phyloP scores from a whole-genome alignment of 768 basidiomycete species.

The Tephrocybe sp. region DNA sequence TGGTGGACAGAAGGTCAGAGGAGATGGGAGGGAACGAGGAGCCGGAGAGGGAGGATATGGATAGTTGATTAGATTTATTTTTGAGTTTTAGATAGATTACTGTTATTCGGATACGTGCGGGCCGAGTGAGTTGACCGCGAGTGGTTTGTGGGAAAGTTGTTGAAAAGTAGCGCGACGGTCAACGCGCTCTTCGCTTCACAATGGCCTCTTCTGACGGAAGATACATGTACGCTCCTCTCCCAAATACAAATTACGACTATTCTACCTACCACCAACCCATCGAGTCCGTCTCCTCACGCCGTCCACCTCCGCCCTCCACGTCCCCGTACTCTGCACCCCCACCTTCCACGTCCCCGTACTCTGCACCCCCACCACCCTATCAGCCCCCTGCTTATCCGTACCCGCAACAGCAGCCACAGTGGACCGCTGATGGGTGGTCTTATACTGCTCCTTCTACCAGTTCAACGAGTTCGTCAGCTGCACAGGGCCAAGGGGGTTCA shows the following conservation, averaged over 20 bases:
- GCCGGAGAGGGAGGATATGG: slow-evolving; percentile 6
- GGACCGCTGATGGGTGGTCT: slow-evolving; percentile 41
- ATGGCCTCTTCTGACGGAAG: slow-evolving; percentile 56
- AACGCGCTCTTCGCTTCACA: neutral
- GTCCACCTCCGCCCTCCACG: neutral
- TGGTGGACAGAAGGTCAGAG: neutral
- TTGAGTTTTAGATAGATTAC: neutral
- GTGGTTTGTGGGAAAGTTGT: too few species aligned
- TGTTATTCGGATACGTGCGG: too few species aligned
- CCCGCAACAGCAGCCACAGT: slow-evolving; percentile 27
- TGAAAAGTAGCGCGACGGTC: too few species aligned
- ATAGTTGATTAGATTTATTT: neutral
- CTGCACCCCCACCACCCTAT: neutral
- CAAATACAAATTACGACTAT: slow-evolving; percentile 52
- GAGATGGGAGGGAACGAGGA: neutral
- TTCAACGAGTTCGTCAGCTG: too few species aligned
- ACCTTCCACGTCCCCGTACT: neutral
- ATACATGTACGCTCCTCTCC: slow-evolving; percentile 59
- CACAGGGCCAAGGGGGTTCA: too few species aligned
- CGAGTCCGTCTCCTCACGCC: neutral
- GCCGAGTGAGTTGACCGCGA: too few species aligned
- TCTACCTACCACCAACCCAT: slow-evolving; percentile 31
- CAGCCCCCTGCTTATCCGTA: slow-evolving; percentile 10
- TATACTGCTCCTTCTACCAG: slow-evolving; percentile 22
- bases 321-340: neutral